Conservation (phyloP, 2,329 filamentous ascomycete genomes). For the Proliferodiscus dingleyae region DNA sequence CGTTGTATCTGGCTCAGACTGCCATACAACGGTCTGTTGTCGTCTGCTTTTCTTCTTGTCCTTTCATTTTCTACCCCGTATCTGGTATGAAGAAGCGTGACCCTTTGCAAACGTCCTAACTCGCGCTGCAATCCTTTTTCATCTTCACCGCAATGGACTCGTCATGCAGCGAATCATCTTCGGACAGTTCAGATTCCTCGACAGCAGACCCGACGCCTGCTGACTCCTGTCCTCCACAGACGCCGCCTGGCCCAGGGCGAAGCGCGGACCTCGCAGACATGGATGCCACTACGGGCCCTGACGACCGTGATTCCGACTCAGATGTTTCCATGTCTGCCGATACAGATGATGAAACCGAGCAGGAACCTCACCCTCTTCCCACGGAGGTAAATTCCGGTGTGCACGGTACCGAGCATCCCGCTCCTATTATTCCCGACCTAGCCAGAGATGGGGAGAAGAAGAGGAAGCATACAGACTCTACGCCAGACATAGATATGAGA, state of each 20-base stretch:
- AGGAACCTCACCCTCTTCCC: constrained; percentile 14
- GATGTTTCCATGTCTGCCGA: constrained; percentile 35
- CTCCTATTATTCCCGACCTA: background rate
- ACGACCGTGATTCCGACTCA: constrained; percentile 29
- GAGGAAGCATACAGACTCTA: constrained; percentile 21
- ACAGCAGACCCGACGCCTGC: constrained; percentile 21
- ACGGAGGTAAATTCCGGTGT: constrained; percentile 6
- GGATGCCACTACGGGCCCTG: constrained; percentile 12
- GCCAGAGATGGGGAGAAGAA: constrained; percentile 21
- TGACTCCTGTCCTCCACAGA: constrained; percentile 18
- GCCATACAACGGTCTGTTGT: constrained; percentile 22
- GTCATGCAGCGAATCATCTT: constrained; percentile 20
- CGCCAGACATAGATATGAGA: too few species aligned
- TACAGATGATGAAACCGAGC: constrained; percentile 29
- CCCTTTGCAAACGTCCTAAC: constrained; percentile 8
- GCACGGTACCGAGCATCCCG: constrained; percentile 4
- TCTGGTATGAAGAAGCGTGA: constrained; percentile 8
- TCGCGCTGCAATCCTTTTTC: constrained; percentile 3
- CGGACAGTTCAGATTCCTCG: constrained; percentile 28
- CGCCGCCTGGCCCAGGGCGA: constrained; percentile 7
- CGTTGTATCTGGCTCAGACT: constrained; percentile 24
- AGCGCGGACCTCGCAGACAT: constrained; percentile 5
- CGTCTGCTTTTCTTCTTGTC: constrained; percentile 21
- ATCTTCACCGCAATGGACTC: constrained; percentile 21
- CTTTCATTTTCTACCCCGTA: constrained; percentile 14